phyloP scores from a whole-genome alignment of 2,329 filamentous ascomycete genomes.

The Diaporthe citrichinensis region DNA sequence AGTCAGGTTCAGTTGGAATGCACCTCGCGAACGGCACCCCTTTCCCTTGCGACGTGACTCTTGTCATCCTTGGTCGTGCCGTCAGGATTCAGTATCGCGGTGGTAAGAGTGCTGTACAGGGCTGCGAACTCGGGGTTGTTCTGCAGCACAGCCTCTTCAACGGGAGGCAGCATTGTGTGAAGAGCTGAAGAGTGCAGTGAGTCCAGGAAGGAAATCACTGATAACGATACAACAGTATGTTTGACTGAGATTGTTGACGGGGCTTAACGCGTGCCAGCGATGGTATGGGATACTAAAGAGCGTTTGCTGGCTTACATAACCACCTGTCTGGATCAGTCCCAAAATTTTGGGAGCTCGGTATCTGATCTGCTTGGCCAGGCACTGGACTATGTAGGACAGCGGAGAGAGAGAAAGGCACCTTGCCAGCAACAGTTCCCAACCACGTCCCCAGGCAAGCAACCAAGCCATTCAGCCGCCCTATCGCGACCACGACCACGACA shows the following conservation, averaged over 20 bases:
- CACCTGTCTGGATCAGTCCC: background rate
- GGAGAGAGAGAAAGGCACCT: background rate
- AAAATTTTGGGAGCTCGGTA: constrained; percentile 8
- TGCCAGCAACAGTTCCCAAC: background rate
- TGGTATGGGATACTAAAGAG: background rate
- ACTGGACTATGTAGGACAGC: background rate
- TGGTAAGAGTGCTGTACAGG: constrained; percentile 69
- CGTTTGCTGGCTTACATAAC: constrained; percentile 14
- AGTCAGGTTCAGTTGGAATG: constrained; percentile 34
- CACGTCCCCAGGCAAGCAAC: background rate
- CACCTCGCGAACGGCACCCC: constrained; percentile 65
- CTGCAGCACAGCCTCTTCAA: constrained; percentile 67
- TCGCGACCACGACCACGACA: background rate
- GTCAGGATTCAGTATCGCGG: constrained; percentile 68
- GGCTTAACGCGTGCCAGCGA: background rate
- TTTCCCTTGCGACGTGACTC: constrained; percentile 59
- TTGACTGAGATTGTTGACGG: background rate
- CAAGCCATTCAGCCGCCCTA: background rate
- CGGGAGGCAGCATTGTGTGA: constrained; percentile 68
- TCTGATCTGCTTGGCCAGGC: background rate
- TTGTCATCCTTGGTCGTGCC: constrained; percentile 69
- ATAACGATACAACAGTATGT: background rate
- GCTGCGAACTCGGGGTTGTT: constrained; percentile 73
- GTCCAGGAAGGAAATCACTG: background rate
- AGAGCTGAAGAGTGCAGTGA: background rate